Conservation (phyloP, 2,329 filamentous ascomycete genomes). For the Thielaviopsis cerberus region DNA sequence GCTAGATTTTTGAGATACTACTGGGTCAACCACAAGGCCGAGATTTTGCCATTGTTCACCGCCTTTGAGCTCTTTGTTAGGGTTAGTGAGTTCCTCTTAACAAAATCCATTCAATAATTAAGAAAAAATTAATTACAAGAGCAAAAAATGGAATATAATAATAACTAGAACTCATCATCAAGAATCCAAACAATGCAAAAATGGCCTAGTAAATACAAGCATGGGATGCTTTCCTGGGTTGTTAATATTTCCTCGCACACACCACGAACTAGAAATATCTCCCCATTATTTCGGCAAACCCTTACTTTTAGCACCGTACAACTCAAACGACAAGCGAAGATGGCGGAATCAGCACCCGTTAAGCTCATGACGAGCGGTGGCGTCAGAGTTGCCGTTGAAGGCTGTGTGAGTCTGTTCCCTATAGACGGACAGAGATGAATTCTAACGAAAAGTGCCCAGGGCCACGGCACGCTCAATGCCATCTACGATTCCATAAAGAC, state of each 20-base stretch:
- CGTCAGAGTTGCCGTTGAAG: conserved; percentile 9
- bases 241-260: neutral
- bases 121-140: neutral
- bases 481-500: conserved; percentile 67
- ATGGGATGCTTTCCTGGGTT: too few species aligned
- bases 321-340: neutral
- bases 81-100: neutral
- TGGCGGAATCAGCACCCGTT: neutral
- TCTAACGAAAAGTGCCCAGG: conserved; percentile 29
- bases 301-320: neutral
- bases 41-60: conserved; percentile 7
- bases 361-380: conserved; percentile 2
- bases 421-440: neutral
- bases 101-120: neutral
- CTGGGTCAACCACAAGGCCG: neutral
- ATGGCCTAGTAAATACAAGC: too few species aligned
- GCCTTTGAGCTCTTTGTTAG: conserved; percentile 1
- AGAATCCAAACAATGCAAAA: too few species aligned
- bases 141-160: neutral
- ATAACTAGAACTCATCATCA: too few species aligned
- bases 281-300: neutral
- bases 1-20: conserved; percentile 6
- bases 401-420: conserved; percentile 6
- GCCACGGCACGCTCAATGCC: conserved; percentile 76
- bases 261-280: neutral